Evolutionary conservation across 2,329 filamentous ascomycete genomes (phyloP).

Genomic region (Aschersonia sp.): DNA sequence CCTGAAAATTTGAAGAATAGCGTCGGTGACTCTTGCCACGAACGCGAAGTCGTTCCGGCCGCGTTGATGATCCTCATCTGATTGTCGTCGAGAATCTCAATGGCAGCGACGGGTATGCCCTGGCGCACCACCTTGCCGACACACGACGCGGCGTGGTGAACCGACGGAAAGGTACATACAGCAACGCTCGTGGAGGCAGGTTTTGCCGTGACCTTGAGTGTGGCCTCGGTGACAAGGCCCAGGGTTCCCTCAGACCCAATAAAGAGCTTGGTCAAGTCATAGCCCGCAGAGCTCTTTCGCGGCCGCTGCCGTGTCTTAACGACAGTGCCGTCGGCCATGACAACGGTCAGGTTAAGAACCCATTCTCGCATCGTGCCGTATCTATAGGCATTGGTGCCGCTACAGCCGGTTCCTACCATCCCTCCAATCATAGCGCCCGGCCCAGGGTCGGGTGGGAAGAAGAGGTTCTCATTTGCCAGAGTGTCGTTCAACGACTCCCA

Average conservation of each 20-base stretch:
- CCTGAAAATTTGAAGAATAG: constrained; percentile 78
- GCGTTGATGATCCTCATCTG: constrained; percentile 65
- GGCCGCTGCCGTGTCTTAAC: constrained; percentile 82
- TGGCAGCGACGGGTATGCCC: constrained; percentile 76
- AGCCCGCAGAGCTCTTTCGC: constrained; percentile 80
- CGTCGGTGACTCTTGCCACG: constrained; percentile 60
- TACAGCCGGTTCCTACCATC: constrained; percentile 62
- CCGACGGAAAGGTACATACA: constrained; percentile 42
- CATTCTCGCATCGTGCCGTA: constrained; percentile 94
- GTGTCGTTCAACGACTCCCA: constrained; percentile 80
- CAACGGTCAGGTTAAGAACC: constrained; percentile 77
- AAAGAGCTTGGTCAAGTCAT: constrained; percentile 81
- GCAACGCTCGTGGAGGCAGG: constrained; percentile 72
- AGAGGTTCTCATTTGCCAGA: constrained; percentile 58
- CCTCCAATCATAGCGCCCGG: constrained; percentile 88
- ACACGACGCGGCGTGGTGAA: constrained; percentile 64
- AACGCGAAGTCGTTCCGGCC: constrained; percentile 48
- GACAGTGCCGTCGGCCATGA: constrained; percentile 78
- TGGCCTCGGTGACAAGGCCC: constrained; percentile 82
- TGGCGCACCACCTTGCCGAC: constrained; percentile 67
- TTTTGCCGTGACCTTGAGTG: constrained; percentile 70
- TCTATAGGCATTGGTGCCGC: constrained; percentile 78
- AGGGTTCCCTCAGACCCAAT: constrained; percentile 87
- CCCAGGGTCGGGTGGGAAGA: constrained; percentile 86
- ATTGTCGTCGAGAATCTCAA: constrained; percentile 84